Percentiles rank a stretch among this genome's conserved stretches.
Conservation (phyloP, 2,329 filamentous ascomycete genomes). For the Calonectria naviculata region DNA sequence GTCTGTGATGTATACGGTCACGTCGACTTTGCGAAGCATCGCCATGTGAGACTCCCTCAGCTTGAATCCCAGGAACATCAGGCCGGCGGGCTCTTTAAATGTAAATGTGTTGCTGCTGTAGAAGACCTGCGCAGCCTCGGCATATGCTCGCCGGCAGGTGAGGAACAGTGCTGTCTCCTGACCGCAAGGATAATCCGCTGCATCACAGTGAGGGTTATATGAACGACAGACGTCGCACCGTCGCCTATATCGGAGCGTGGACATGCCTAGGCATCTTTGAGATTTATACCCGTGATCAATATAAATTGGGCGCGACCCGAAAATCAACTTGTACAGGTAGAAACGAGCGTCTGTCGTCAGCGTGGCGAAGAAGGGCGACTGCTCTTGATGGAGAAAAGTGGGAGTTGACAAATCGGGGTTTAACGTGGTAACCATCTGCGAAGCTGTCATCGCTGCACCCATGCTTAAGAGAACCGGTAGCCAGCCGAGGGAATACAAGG, state of each 20-base stretch:
- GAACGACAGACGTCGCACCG: neutral
- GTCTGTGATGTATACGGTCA: neutral
- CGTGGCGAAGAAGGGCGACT: neutral
- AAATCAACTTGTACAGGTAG: neutral
- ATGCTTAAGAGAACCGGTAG: neutral
- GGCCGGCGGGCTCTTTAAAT: neutral
- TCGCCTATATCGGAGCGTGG: neutral
- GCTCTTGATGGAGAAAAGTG: neutral
- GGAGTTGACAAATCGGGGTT: no score
- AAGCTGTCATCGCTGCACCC: no score
- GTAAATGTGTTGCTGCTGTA: neutral
- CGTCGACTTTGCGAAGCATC: neutral
- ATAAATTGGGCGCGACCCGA: neutral
- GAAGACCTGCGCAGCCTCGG: neutral
- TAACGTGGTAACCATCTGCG: neutral
- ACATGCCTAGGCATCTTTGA: neutral
- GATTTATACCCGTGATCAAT: neutral
- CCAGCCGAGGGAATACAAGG: no score
- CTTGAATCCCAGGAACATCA: neutral
- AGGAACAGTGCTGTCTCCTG: neutral
- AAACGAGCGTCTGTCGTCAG: neutral
- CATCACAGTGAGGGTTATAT: neutral
- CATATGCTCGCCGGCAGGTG: conserved; percentile 1
- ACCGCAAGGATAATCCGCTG: neutral
- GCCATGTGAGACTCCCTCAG: neutral